These are phyloP conservation scores for Thelonectria rubi DNA, from an alignment of 2,329 filamentous ascomycete genomes.

Conservation along the genomic window DNA sequence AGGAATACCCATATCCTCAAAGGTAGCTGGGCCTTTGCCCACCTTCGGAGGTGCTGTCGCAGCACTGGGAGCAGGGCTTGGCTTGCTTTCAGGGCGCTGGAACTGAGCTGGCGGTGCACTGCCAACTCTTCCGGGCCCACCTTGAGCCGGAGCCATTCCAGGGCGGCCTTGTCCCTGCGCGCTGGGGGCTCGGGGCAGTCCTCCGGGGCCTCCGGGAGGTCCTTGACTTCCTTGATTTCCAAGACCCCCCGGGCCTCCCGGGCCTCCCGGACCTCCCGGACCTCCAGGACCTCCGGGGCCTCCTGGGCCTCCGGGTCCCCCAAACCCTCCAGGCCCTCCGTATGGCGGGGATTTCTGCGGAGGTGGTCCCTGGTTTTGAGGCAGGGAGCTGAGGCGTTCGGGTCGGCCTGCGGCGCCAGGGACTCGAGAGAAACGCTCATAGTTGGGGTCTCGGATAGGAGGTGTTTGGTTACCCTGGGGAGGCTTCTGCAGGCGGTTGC, in stretches of 20 bases:
- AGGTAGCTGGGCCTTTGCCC: constrained; percentile 87
- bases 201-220: constrained; percentile 7
- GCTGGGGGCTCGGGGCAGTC: constrained; percentile 38
- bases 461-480: constrained; percentile 37
- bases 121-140: constrained; percentile 45
- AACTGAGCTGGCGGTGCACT: constrained; percentile 51
- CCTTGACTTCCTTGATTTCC: background rate
- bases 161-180: constrained; percentile 36
- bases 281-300: constrained; percentile 12
- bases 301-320: background rate
- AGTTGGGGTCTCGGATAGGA: constrained; percentile 38
- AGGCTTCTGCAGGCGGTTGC: constrained; percentile 45
- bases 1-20: constrained; percentile 98
- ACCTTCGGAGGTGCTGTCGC: constrained; percentile 52
- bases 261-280: background rate
- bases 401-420: constrained; percentile 45
- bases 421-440: constrained; percentile 46
- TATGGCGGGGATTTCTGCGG: constrained; percentile 20
- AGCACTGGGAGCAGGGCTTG: constrained; percentile 44
- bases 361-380: constrained; percentile 25
- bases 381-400: constrained; percentile 47
- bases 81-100: constrained; percentile 42
- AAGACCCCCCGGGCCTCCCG: background rate
- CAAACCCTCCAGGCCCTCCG: constrained; percentile 7
- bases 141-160: constrained; percentile 30